Conservation (phyloP, 1,284 basidiomycete species). For the Wolfiporia cocos region DNA sequence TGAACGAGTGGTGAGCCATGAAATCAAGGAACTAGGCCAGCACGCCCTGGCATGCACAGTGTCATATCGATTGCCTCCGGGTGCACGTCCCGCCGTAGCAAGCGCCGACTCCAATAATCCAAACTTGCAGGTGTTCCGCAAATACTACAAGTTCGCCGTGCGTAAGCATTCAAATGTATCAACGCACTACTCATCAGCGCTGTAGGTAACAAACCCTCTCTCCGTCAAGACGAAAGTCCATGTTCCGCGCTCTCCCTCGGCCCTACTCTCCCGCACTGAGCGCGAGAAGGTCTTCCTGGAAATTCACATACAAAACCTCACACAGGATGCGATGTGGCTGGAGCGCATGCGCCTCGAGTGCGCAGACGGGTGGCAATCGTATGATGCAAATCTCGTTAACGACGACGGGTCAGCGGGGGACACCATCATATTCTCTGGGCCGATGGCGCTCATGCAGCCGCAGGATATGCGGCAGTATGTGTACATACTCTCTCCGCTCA, state of each 20-base stretch:
- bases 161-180: slow-evolving; percentile 25
- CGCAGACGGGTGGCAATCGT: slow-evolving; percentile 60
- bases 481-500: slow-evolving; percentile 65
- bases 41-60: slow-evolving; percentile 77
- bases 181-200: background rate
- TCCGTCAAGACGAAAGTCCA: slow-evolving; percentile 91
- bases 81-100: slow-evolving; percentile 37
- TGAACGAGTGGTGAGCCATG: slow-evolving; percentile 64
- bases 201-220: slow-evolving; percentile 61
- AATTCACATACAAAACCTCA: slow-evolving; percentile 83
- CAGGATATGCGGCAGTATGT: slow-evolving; percentile 82
- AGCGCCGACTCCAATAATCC: slow-evolving; percentile 48
- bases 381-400: slow-evolving; percentile 43
- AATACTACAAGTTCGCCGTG: slow-evolving; percentile 87
- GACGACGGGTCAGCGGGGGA: slow-evolving; percentile 19
- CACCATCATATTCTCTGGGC: slow-evolving; percentile 49
- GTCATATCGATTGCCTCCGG: slow-evolving; percentile 59
- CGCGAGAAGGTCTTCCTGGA: slow-evolving; percentile 82
- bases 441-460: slow-evolving; percentile 67
- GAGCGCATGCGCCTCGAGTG: slow-evolving; percentile 71
- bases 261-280: slow-evolving; percentile 51
- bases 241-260: slow-evolving; percentile 62
- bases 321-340: slow-evolving; percentile 71
- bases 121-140: slow-evolving; percentile 65
- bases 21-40: slow-evolving; percentile 81